phyloP scores from a whole-genome alignment of 2,329 filamentous ascomycete species.

The Fonsecaea monophora region DNA sequence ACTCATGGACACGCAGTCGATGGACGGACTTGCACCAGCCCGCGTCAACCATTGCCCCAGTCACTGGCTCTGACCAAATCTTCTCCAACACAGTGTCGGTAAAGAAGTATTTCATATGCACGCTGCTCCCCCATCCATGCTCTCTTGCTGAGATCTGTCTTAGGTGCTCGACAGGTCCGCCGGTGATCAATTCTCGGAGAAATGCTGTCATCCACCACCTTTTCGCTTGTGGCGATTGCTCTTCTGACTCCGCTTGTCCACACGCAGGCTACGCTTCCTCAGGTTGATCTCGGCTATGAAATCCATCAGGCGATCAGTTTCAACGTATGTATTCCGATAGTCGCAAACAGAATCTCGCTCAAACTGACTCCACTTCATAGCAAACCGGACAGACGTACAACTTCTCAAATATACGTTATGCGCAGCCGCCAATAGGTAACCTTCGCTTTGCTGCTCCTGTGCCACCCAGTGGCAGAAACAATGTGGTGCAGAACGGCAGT shows the following conservation, averaged over 20 bases:
- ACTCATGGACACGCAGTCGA: background rate
- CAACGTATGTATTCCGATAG: slow-evolving; percentile 32
- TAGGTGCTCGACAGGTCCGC: background rate
- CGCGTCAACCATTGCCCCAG: background rate
- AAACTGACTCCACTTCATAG: slow-evolving; percentile 27
- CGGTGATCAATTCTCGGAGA: background rate
- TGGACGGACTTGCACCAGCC: background rate
- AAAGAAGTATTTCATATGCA: background rate
- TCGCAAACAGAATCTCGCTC: background rate
- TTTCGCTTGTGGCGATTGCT: background rate
- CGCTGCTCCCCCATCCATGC: background rate
- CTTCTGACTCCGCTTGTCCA: background rate
- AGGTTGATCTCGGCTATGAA: slow-evolving; percentile 63
- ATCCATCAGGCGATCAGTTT: slow-evolving; percentile 53
- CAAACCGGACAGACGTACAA: slow-evolving; percentile 56
- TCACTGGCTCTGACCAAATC: background rate
- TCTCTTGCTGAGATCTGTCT: background rate
- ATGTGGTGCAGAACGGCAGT: slow-evolving; percentile 54
- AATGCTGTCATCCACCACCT: slow-evolving; percentile 7
- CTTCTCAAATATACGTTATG: slow-evolving; percentile 65
- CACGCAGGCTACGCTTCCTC: slow-evolving; percentile 38
- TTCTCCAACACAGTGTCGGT: background rate
- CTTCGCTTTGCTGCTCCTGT: slow-evolving; percentile 59
- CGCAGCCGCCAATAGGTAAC: slow-evolving; percentile 59
- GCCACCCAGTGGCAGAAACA: slow-evolving; percentile 52